Conservation (phyloP, 73 alveolate species). For the Stentor roeselii region DNA sequence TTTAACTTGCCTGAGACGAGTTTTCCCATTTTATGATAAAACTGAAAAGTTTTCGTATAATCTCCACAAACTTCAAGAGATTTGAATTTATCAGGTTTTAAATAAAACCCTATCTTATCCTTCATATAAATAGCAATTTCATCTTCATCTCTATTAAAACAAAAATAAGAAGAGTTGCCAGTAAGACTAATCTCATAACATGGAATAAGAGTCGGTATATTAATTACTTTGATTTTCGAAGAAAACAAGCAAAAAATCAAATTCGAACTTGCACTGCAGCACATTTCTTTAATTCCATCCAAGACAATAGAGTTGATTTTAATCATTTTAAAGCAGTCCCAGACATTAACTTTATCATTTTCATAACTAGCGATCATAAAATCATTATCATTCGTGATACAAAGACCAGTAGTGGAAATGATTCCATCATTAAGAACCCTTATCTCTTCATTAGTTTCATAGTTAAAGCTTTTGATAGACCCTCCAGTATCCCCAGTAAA, state of each 20-base stretch:
- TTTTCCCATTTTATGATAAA: background rate
- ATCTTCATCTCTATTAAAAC: background rate
- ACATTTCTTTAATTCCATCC: background rate
- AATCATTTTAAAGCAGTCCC: background rate
- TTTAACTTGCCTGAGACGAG: background rate
- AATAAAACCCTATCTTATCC: background rate
- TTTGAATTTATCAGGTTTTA: background rate
- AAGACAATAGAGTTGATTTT: background rate
- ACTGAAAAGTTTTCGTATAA: too few relatives aligned
- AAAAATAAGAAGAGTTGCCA: background rate
- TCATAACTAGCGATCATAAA: background rate
- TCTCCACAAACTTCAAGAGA: background rate
- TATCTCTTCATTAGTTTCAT: background rate
- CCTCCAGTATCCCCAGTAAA: background rate
- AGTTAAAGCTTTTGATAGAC: background rate
- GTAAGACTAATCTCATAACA: background rate
- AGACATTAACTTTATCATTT: too few relatives aligned
- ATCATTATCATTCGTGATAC: background rate
- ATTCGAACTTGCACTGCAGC: background rate
- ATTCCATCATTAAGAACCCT: background rate
- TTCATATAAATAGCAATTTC: background rate
- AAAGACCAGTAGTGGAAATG: background rate
- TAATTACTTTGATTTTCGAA: background rate
- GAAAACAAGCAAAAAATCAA: background rate
- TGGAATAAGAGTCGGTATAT: background rate